A percentile compares a stretch with the other conserved stretches of the same genome.
Conservation (phyloP, 2,329 filamentous ascomycete species). For the Curvularia hawaiiensis region DNA sequence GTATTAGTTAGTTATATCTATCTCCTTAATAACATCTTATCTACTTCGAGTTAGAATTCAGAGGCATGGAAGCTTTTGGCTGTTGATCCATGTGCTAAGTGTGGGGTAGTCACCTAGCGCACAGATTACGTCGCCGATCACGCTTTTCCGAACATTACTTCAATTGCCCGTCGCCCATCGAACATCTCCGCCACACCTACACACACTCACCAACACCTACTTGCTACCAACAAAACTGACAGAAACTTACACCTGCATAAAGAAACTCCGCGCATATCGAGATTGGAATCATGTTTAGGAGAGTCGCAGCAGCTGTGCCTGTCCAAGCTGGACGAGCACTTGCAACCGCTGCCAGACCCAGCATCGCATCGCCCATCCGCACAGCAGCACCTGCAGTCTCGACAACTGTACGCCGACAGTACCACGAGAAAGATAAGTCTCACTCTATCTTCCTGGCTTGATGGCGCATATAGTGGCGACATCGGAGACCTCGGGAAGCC, state of each 20-base stretch:
- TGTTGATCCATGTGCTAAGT: constrained; percentile 16
- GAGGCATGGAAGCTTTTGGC: background rate
- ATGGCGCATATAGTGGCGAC: constrained; percentile 21
- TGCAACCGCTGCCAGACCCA: constrained; percentile 55
- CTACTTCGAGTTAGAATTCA: too few species aligned
- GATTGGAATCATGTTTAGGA: constrained; percentile 59
- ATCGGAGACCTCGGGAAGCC: background rate
- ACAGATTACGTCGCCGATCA: constrained; percentile 33
- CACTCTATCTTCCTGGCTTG: constrained; percentile 5
- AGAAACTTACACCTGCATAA: background rate
- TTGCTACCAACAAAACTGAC: constrained; percentile 10
- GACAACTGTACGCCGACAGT: constrained; percentile 54
- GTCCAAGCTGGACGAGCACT: constrained; percentile 58
- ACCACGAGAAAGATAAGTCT: constrained; percentile 70
- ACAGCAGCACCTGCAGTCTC: constrained; percentile 50
- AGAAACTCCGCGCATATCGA: constrained; percentile 24
- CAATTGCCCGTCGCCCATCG: constrained; percentile 29
- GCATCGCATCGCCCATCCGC: constrained; percentile 54
- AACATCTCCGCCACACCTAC: constrained; percentile 31
- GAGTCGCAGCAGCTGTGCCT: constrained; percentile 60
- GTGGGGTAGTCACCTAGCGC: constrained; percentile 28
- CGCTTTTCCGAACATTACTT: constrained; percentile 24
- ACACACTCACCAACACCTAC: constrained; percentile 17
- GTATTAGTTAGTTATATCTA: too few species aligned
- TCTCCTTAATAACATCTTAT: too few species aligned